These are phyloP conservation scores for Actinomucor elegans DNA, from an alignment of 371 early-diverging fungal genomes.

Conservation along the genomic window DNA sequence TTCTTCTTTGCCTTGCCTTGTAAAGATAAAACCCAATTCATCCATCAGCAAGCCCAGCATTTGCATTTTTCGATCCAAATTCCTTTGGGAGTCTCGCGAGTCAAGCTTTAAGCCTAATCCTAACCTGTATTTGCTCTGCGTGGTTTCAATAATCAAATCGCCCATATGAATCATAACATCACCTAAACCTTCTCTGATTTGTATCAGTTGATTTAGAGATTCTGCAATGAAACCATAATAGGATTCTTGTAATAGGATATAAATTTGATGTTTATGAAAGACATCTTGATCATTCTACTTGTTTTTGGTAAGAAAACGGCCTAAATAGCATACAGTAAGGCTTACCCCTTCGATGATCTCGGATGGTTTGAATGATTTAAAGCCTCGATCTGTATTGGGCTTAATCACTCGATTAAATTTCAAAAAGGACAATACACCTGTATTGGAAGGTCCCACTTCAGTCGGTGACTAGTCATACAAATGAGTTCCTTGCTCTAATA, in stretches of 20 bases:
- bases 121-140: constrained; percentile 60
- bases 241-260: constrained; percentile 53
- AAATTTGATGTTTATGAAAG: constrained; percentile 60
- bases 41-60: constrained; percentile 60
- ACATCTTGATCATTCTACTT: constrained; percentile 58
- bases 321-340: background rate
- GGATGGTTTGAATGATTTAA: constrained; percentile 53
- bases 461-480: constrained; percentile 29
- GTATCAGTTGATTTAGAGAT: constrained; percentile 42
- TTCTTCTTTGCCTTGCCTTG: constrained; percentile 57
- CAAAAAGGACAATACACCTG: constrained; percentile 47
- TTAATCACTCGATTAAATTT: constrained; percentile 53
- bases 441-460: constrained; percentile 31
- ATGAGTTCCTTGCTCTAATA: background rate
- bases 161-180: constrained; percentile 54
- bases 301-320: background rate
- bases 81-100: constrained; percentile 48
- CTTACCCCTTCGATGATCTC: constrained; percentile 60
- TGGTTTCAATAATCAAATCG: constrained; percentile 58
- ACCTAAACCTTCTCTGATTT: constrained; percentile 51
- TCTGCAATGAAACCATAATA: constrained; percentile 55
- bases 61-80: constrained; percentile 59
- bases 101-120: constrained; percentile 52
- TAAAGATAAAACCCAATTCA: constrained; percentile 52
- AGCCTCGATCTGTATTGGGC: constrained; percentile 51